Evolutionary conservation across 306 rosid genomes (phyloP).

Genomic region (Castanopsis chinensis): DNA sequence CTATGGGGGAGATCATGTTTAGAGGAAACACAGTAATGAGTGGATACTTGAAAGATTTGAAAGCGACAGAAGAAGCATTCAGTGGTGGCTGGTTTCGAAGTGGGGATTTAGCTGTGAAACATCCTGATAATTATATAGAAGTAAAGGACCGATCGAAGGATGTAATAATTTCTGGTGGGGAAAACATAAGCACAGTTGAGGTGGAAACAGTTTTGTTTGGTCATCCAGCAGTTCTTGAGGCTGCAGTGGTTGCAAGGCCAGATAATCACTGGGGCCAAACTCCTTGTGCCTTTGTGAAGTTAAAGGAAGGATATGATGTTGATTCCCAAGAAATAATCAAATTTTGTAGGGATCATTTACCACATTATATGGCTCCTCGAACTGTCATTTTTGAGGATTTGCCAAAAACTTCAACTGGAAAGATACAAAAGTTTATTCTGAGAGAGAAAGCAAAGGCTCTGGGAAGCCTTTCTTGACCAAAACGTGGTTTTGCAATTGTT

Average conservation of each 20-base stretch:
- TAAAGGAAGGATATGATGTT: constrained; percentile 49
- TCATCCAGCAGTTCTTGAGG: constrained; percentile 79
- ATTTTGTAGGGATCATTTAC: constrained; percentile 53
- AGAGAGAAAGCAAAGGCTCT: constrained; percentile 63
- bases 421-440: constrained; percentile 63
- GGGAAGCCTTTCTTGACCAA: constrained; percentile 46
- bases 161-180: constrained; percentile 77
- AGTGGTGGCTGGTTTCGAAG: constrained; percentile 78
- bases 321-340: constrained; percentile 45
- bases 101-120: constrained; percentile 83
- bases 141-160: constrained; percentile 80
- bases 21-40: constrained; percentile 90
- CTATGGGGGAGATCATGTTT: constrained; percentile 77
- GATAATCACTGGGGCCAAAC: constrained; percentile 89
- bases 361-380: constrained; percentile 78
- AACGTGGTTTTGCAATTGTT: neutral
- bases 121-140: constrained; percentile 69
- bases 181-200: constrained; percentile 79
- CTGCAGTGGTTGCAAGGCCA: constrained; percentile 74
- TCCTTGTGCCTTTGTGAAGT: constrained; percentile 76
- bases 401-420: constrained; percentile 82
- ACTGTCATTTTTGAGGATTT: constrained; percentile 57
- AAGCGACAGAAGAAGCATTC: constrained; percentile 74
- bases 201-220: constrained; percentile 64
- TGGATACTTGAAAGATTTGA: constrained; percentile 66